Evolutionary conservation across 805 yeast genomes (phyloP).

Genomic region (Starmerella etchellsii): DNA sequence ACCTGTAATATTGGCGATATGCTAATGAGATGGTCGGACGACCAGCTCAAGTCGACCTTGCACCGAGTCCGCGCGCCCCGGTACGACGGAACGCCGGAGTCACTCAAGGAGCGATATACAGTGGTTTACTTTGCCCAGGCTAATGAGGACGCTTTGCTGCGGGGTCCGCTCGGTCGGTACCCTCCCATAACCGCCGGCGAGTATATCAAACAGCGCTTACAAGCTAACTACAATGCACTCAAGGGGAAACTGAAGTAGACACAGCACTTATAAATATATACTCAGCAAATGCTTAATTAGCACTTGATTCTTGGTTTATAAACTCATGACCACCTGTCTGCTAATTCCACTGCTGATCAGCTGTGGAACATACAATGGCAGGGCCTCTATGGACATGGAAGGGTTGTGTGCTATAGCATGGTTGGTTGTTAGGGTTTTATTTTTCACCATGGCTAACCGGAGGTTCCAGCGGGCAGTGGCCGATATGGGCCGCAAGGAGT

Average conservation of each 20-base stretch:
- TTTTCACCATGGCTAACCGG: constrained; percentile 15
- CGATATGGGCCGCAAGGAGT: constrained; percentile 21
- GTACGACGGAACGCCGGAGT: constrained; percentile 3
- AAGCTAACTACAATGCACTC: constrained; percentile 8
- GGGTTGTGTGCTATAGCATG: neutral
- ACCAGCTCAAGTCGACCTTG: constrained; percentile 11
- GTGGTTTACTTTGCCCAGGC: constrained; percentile 16
- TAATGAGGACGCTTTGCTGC: constrained; percentile 11
- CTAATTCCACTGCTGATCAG: too few relatives aligned
- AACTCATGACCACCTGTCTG: too few relatives aligned
- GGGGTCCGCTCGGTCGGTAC: constrained; percentile 10
- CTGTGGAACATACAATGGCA: too few relatives aligned
- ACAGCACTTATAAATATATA: too few relatives aligned
- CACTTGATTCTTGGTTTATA: too few relatives aligned
- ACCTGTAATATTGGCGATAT: constrained; percentile 18
- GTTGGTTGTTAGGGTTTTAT: neutral
- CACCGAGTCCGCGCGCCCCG: constrained; percentile 15
- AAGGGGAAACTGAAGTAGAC: neutral
- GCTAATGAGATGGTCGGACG: constrained; percentile 17
- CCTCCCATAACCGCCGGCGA: constrained; percentile 9
- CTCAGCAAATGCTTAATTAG: too few relatives aligned
- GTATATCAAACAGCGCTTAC: constrained; percentile 8
- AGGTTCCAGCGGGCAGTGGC: constrained; percentile 15
- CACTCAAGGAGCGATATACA: constrained; percentile 8
- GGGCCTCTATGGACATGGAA: too few relatives aligned